phyloP scores from a whole-genome alignment of 768 basidiomycete genomes.

The Cytidiella melzeri region DNA sequence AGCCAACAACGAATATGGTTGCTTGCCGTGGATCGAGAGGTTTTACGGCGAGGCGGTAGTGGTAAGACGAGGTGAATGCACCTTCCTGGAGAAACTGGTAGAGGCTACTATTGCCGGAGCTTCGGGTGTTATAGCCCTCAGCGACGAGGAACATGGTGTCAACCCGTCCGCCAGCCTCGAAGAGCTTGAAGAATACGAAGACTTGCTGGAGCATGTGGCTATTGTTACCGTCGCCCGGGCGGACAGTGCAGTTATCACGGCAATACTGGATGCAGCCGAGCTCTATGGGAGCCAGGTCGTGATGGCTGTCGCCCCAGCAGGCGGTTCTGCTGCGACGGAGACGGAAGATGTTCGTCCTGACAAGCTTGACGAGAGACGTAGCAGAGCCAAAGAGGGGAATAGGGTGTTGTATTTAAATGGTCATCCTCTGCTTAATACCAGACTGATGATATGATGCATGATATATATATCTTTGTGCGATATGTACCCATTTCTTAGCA shows the following conservation, averaged over 20 bases:
- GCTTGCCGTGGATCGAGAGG: constrained; percentile 42
- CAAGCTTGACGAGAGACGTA: constrained; percentile 16
- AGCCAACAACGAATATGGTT: constrained; percentile 49
- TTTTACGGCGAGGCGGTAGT: constrained; percentile 51
- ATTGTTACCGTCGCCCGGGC: constrained; percentile 51
- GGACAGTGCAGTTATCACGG: constrained; percentile 46
- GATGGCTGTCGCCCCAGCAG: constrained; percentile 42
- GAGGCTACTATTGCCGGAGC: constrained; percentile 66
- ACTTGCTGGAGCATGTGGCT: constrained; percentile 46
- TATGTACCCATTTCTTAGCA: too few relatives aligned
- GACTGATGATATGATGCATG: constrained; percentile 33
- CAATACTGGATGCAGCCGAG: constrained; percentile 51
- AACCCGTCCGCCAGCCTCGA: constrained; percentile 59
- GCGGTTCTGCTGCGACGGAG: constrained; percentile 5
- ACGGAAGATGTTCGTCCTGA: constrained; percentile 2
- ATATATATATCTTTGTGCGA: neutral
- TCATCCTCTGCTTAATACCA: constrained; percentile 70
- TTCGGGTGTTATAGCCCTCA: constrained; percentile 72
- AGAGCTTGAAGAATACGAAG: constrained; percentile 52
- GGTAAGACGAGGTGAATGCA: constrained; percentile 74
- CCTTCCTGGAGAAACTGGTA: constrained; percentile 80
- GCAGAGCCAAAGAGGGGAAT: constrained; percentile 21
- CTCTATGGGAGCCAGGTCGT: constrained; percentile 42
- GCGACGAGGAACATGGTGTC: constrained; percentile 49
- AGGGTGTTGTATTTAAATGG: constrained; percentile 73